Conservation (phyloP, 768 basidiomycete species). For the Pleurotus citrinopileatus region DNA sequence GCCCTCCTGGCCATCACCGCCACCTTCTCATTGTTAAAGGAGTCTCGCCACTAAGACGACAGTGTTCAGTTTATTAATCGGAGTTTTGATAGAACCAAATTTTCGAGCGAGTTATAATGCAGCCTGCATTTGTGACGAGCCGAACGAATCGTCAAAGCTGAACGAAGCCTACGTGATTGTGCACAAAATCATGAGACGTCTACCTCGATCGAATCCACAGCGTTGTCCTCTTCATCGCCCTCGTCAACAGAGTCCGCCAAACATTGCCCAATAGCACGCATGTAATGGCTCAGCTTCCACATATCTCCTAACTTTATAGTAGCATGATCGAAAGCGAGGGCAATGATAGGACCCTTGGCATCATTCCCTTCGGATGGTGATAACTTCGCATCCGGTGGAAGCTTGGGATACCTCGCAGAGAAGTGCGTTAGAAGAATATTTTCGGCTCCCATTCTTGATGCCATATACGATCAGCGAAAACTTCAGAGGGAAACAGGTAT, state of each 20-base stretch:
- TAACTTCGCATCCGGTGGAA: constrained; percentile 54
- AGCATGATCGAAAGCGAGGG: constrained; percentile 80
- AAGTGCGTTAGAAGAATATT: constrained; percentile 94
- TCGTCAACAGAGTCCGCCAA: constrained; percentile 54
- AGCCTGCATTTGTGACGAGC: no score
- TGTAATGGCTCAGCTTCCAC: constrained; percentile 83
- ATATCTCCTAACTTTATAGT: constrained; percentile 72
- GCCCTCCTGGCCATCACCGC: no score
- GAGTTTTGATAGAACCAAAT: no score
- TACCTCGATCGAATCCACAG: constrained; percentile 18
- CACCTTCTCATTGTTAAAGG: no score
- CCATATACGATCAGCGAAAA: background rate
- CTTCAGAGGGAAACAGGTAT: no score
- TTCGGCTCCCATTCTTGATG: constrained; percentile 74
- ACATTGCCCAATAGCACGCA: constrained; percentile 65
- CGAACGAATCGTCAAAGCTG: no score
- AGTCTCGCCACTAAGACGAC: no score
- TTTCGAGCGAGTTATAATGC: no score
- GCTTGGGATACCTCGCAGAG: constrained; percentile 89
- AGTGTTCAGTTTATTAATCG: no score
- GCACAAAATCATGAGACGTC: constrained; percentile 15
- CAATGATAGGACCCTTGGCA: constrained; percentile 45
- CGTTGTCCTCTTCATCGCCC: constrained; percentile 35
- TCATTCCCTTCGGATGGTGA: constrained; percentile 8
- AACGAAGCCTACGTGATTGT: no score